Base-by-base conservation (phyloP, 1,139 yeast genomes). In the Pichia sp. region DNA sequence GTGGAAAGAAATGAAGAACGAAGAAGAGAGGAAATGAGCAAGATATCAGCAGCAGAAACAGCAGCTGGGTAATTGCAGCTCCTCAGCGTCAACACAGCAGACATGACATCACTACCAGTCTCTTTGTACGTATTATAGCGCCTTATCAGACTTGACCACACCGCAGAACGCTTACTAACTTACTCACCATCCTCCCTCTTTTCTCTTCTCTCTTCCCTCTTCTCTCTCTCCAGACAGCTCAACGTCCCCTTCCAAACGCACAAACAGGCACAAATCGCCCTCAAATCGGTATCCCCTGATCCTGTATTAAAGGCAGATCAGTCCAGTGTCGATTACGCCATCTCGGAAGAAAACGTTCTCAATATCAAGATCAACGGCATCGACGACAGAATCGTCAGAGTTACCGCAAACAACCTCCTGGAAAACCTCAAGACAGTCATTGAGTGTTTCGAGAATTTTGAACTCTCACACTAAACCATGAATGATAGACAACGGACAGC, bases 291-390 rank as follows among this genome's bases (percentile, higher is more conserved):
- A 20, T 51, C 62, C 2, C 94, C 94, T 0, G 96, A 86, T 53
- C 94, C 95, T 1, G 77, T 82, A 22, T 64, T 86, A 43, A 78
- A 75, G 53, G 77, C 78, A 0, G 66, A 72, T 35, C 84, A 76
- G 47, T 44, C 45, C 1, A 32, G 30, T n/a, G 22, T 42, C 2
- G n/a, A 14, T 5, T 42, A 38, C 17, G 10, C 30, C 6, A 26
- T 37, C 2, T 16, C 18, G 6, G 9, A 36, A 9, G 34, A 29
- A 8, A 20, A 19, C 2, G 32, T 31, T 3, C 61, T 80, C 33
- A 37, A 52, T 4, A 72, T 75, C 24, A 40, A 47, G 2, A 77
- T 80, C 47, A 54, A 59, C 5, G 88, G 82, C 0, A 62, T 64
- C 2, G 71, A 80, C 33, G 84, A 78, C 47, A 57, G 87, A 38